These are phyloP conservation scores for Urostyla sp. DNA, from an alignment of 73 alveolate genomes.

Conservation along the genomic window DNA sequence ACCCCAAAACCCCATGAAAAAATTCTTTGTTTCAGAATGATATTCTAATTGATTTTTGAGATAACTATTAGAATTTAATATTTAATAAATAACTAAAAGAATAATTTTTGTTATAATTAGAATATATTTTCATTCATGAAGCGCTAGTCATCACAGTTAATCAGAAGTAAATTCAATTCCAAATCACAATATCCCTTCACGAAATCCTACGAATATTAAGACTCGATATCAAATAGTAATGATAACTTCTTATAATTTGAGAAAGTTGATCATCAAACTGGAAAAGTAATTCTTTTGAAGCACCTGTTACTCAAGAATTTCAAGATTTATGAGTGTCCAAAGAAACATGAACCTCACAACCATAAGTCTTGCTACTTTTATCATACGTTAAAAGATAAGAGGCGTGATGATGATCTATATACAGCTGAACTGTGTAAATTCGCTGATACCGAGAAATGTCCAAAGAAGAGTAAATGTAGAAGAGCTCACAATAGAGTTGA, in stretches of 20 bases:
- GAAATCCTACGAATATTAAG: too few species aligned
- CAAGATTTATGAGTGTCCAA: slow-evolving; percentile 73
- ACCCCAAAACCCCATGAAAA: too few species aligned
- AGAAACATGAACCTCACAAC: slow-evolving; percentile 75
- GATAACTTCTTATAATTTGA: background rate
- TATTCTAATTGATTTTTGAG: too few species aligned
- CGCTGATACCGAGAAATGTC: slow-evolving; percentile 80
- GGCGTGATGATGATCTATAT: slow-evolving; percentile 60
- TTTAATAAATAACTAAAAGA: too few species aligned
- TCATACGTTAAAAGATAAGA: slow-evolving; percentile 77
- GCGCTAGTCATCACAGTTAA: background rate
- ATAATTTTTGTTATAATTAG: too few species aligned
- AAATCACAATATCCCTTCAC: too few species aligned
- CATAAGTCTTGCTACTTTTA: slow-evolving; percentile 82
- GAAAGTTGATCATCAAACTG: slow-evolving; percentile 27
- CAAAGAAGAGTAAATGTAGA: slow-evolving; percentile 72
- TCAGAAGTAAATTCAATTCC: too few species aligned
- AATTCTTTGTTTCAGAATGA: too few species aligned
- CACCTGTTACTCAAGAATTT: slow-evolving; percentile 71
- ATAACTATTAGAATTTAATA: too few species aligned
- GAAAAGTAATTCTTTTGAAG: slow-evolving; percentile 22
- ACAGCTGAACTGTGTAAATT: slow-evolving; percentile 76
- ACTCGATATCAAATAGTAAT: too few species aligned
- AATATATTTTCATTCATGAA: too few species aligned
- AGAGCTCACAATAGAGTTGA: slow-evolving; percentile 87